Percentiles rank a stretch among this genome's conserved stretches.
phyloP scores from a whole-genome alignment of 805 yeast species.

The Gaillardinia entomophila region DNA sequence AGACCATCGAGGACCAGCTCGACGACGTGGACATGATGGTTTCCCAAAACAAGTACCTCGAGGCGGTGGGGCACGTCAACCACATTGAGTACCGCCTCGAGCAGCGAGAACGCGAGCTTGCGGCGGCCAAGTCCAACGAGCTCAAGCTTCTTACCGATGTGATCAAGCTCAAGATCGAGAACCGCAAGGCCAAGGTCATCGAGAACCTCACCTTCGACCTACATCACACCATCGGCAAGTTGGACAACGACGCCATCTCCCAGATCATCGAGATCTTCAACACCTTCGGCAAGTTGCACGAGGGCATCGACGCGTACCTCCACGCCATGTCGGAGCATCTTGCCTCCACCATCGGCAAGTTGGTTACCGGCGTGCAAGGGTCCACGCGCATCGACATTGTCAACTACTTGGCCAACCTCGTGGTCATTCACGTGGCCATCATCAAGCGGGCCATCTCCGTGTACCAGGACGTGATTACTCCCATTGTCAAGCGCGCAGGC shows the following conservation, averaged over 20 bases:
- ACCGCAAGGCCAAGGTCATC: slow-evolving; percentile 31
- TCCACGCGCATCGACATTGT: slow-evolving; percentile 38
- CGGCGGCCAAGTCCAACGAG: slow-evolving; percentile 15
- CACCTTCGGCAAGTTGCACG: slow-evolving; percentile 28
- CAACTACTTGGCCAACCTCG: slow-evolving; percentile 34
- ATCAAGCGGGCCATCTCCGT: slow-evolving; percentile 52
- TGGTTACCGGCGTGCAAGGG: slow-evolving; percentile 36
- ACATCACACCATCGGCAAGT: slow-evolving; percentile 24
- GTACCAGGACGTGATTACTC: slow-evolving; percentile 48
- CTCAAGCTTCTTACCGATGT: slow-evolving; percentile 32
- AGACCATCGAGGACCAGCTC: slow-evolving; percentile 51
- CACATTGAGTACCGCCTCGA: slow-evolving; percentile 30
- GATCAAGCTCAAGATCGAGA: slow-evolving; percentile 33
- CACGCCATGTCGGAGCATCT: slow-evolving; percentile 29
- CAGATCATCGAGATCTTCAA: slow-evolving; percentile 30
- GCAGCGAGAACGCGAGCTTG: slow-evolving; percentile 21
- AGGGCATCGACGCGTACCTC: slow-evolving; percentile 29
- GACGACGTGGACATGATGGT: slow-evolving; percentile 67
- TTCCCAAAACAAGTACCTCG: slow-evolving; percentile 51
- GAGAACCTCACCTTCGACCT: slow-evolving; percentile 33
- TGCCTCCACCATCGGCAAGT: slow-evolving; percentile 23
- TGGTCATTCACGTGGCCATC: slow-evolving; percentile 30
- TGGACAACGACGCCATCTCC: slow-evolving; percentile 24
- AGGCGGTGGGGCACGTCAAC: slow-evolving; percentile 37
- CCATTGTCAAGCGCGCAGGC: slow-evolving; percentile 8